Base-by-base conservation (phyloP, 1,284 basidiomycete species). In the Exsudoporus floridanus region DNA sequence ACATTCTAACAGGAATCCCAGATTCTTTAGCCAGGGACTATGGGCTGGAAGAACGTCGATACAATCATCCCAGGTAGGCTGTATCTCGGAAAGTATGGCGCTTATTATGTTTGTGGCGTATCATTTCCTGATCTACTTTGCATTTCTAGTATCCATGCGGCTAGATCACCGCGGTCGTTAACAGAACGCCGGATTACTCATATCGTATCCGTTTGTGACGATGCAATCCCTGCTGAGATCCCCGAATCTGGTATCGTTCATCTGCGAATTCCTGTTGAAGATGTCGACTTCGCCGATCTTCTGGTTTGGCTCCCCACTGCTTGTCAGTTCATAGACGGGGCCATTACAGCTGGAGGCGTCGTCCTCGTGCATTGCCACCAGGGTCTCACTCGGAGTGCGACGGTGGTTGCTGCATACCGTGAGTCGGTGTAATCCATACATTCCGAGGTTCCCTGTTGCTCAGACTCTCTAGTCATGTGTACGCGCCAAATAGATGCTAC, bases 301-400 rank as follows among this genome's bases (percentile, higher is more conserved):
- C 76, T 92, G 50, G 87, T 90, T 40, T 79, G 88, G 65, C 76
- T 94, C 53, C 87, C 88, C n/a, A 69, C 74, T 35, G 85, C 89
- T 19, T 87, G 89, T 66, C 82, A 77, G 44, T 94, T 92, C 70
- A 93, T 95, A 61, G 81, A 92, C 61, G 71, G 82, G 39, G 90
- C 90, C 12, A 69, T 92, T 44, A 70, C 73, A 31, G 69, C 73
- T 14, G 84, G 84, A 39, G 91, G 92, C 6, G 80, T 83, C 42
- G 82, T 93, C 53, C 79, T 95, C 41, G 91, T 95, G 14, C 91
- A 94, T 67, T 92, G 90, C 64, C 80, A 86, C 27, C 86, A 91
- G 60, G 92, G 92, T 37, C 77, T 92, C 46, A 91, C 88, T 53
- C 80, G 92, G 56, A 88, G 87, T 61, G 88, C 92, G 4, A 81